Conservation (phyloP, 345 rosid species). For the Ricinus communis region DNA sequence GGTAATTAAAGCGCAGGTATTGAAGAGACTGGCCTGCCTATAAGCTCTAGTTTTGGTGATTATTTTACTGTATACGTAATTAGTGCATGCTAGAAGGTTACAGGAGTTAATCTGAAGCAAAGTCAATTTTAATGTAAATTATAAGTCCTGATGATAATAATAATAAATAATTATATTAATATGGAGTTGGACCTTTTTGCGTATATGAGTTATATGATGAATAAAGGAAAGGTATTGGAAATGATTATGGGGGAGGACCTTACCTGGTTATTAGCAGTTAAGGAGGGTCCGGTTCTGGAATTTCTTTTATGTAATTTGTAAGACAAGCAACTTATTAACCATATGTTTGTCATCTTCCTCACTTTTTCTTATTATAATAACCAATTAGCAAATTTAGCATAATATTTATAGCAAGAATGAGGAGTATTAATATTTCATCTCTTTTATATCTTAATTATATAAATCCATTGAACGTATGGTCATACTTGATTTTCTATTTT, state of each 20-base stretch:
- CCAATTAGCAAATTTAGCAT: too few species aligned
- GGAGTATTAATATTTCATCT: too few species aligned
- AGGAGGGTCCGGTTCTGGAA: neutral
- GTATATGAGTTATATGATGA: neutral
- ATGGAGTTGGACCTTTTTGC: neutral
- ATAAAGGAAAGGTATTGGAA: neutral
- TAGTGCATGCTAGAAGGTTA: neutral
- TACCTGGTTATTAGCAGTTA: neutral
- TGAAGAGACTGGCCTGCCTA: neutral
- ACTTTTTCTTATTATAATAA: neutral
- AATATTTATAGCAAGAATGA: too few species aligned
- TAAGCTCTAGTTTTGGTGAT: neutral
- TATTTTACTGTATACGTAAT: neutral
- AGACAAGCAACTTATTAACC: neutral
- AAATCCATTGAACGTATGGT: too few species aligned
- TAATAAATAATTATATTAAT: too few species aligned
- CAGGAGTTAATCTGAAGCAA: neutral
- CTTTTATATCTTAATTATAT: too few species aligned
- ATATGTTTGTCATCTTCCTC: neutral
- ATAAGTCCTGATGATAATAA: too few species aligned
- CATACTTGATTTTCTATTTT: too few species aligned
- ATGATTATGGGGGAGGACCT: neutral
- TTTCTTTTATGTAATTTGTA: neutral
- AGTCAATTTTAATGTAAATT: neutral
- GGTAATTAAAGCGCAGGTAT: too few species aligned